Base-by-base conservation (phyloP, 1,139 yeast species). In the Nakaseomyces kungkrabaensis region DNA sequence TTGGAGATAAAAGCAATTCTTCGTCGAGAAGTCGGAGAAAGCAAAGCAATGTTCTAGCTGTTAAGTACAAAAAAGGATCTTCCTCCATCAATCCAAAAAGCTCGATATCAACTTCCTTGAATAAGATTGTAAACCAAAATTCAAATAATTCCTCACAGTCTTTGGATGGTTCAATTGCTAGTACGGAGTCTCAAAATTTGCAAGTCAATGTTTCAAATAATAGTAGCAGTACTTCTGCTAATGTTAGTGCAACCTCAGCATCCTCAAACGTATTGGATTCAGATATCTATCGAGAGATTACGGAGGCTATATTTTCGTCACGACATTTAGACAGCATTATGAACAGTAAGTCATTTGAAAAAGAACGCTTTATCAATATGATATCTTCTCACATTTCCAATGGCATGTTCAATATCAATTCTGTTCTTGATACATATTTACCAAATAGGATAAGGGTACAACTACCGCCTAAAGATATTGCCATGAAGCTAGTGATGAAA, bases 391-490 rank as follows among this genome's bases (percentile, higher is more conserved):
- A 40, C 45, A 41, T 45, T 17, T 46, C 45, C 33, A 45, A 32
- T 42, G 43, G 37, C 43, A 45, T 38, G 33, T 47, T 40, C 37
- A 43, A 48, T 37, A 31, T 51, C 22, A 40, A 49, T 27, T 24
- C 42, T 8, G 46, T 46, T 13, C 29, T 46, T 8, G 26, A 41
- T 9, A 26, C 34, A 17, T 31, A 34, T 38, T 6, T 46, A 32
- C 44, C 48, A 6, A 38, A 24, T 22, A 31, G 43, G 24, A 31
- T 31, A 49, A 44, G 32, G 44, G 42, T 46, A 17, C 47, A 46
- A 5, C 68, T 88, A 42, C 96, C 96, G 0, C 76, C 90, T 1
- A 80, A 85, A 58, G 82, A 81, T 41, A 76, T 77, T 26, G 92
- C 96, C 0, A 67, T 85, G 43, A 79, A 79, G 58, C 72, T 88